Conservation (phyloP, 192 early-diverging fungal genomes). For the Coemansia sp. region DNA sequence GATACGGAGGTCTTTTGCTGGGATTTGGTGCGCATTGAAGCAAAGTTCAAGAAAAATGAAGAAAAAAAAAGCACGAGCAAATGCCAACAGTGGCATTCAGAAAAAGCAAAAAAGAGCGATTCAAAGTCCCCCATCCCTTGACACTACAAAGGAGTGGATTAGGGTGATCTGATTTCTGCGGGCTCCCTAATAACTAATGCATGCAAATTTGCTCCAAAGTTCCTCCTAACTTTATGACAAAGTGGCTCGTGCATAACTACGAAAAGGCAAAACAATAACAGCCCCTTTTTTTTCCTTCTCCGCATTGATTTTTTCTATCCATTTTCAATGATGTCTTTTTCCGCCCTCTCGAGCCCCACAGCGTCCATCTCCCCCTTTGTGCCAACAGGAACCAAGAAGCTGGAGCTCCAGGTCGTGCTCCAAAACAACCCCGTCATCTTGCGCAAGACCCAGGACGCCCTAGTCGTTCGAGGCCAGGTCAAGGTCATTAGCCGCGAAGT, state of each 20-base stretch:
- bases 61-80: not conserved
- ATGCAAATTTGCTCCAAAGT: too few relatives aligned
- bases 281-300: not conserved
- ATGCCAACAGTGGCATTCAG: not conserved
- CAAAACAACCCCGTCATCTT: slow-evolving; percentile 3
- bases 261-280: not conserved
- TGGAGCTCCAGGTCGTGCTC: slow-evolving; percentile 14
- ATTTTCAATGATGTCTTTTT: not conserved
- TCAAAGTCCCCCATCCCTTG: too few relatives aligned
- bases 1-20: not conserved
- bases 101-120: not conserved
- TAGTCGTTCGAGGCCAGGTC: slow-evolving; percentile 7
- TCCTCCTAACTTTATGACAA: too few relatives aligned
- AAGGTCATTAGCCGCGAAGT: slow-evolving; percentile 6
- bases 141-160: too few relatives aligned
- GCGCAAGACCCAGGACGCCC: not conserved
- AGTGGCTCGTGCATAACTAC: not conserved
- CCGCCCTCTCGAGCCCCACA: not conserved
- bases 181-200: too few relatives aligned
- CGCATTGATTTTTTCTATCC: not conserved
- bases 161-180: too few relatives aligned
- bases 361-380: not conserved
- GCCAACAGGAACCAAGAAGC: slow-evolving; percentile 5
- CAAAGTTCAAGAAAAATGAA: not conserved
- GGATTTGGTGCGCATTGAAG: not conserved